Conservation (phyloP, 352 stramenopile genomes). For the Phytophthora agathidicida region DNA sequence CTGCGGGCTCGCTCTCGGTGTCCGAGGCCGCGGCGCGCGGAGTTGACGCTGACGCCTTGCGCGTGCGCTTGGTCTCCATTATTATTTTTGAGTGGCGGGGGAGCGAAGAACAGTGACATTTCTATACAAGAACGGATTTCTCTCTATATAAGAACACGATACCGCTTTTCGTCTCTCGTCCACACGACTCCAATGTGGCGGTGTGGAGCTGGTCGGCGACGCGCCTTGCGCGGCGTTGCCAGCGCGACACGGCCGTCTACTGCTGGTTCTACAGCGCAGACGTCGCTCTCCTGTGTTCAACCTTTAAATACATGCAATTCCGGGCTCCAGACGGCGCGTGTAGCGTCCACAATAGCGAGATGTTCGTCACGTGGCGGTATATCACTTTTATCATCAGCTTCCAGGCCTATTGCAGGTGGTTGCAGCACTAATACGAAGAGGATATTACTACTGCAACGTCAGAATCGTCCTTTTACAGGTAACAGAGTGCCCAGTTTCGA, state of each 20-base stretch:
- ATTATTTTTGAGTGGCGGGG: constrained; percentile 33
- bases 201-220: constrained; percentile 30
- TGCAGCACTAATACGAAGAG: neutral
- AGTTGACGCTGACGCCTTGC: constrained; percentile 12
- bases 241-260: constrained; percentile 6
- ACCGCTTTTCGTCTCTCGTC: neutral
- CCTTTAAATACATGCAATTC: neutral
- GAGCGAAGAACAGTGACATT: constrained; percentile 55
- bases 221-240: constrained; percentile 30
- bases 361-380: neutral
- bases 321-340: neutral
- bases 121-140: constrained; percentile 22
- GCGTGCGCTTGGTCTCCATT: constrained; percentile 31
- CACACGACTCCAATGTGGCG: constrained; percentile 34
- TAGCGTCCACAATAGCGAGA: neutral
- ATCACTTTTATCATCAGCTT: constrained; percentile 2
- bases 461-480: constrained; percentile 1
- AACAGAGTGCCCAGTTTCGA: neutral
- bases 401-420: neutral
- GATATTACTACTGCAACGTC: neutral
- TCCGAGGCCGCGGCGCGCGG: constrained; percentile 9
- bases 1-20: constrained; percentile 8
- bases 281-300: neutral
- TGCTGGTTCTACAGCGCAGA: neutral
- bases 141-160: neutral